Conservation (phyloP, 2,329 filamentous ascomycete genomes). For the Arthrinium phaeospermum region DNA sequence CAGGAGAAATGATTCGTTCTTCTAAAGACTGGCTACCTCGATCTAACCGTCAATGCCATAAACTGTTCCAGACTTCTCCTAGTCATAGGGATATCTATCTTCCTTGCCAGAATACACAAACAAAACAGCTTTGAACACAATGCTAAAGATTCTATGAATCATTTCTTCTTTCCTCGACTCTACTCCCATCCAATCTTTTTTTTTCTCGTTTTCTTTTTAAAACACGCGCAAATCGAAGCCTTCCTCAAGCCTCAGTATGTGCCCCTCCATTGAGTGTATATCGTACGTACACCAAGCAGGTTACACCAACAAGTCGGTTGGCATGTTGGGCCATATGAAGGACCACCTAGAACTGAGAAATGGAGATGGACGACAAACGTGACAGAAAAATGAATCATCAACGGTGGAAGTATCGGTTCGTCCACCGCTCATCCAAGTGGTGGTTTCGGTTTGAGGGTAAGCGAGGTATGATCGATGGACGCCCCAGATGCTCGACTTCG, state of each 20-base stretch:
- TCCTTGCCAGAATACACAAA: slow-evolving; percentile 10
- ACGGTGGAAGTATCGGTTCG: slow-evolving; percentile 17
- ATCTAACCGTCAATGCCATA: background rate
- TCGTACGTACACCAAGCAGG: background rate
- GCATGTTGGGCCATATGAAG: background rate
- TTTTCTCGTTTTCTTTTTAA: background rate
- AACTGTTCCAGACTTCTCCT: slow-evolving; percentile 5
- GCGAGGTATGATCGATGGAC: slow-evolving; percentile 20
- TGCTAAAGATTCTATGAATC: slow-evolving; percentile 18
- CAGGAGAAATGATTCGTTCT: background rate
- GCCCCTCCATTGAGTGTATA: background rate
- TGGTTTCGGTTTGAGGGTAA: slow-evolving; percentile 3
- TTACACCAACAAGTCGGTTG: background rate
- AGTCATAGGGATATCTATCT: background rate
- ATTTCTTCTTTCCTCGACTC: slow-evolving; percentile 9
- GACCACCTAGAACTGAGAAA: background rate
- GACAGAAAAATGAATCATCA: background rate
- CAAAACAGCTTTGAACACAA: slow-evolving; percentile 18
- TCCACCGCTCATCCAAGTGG: slow-evolving; percentile 25
- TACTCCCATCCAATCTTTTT: background rate
- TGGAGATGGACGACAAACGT: background rate
- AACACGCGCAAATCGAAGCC: background rate
- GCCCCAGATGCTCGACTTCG: slow-evolving; percentile 15
- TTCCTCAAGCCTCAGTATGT: background rate
- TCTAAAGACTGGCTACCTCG: slow-evolving; percentile 1